These are phyloP conservation scores for Ilex paraguariensis DNA, from an alignment of 305 asterid species.

Conservation along the genomic window DNA sequence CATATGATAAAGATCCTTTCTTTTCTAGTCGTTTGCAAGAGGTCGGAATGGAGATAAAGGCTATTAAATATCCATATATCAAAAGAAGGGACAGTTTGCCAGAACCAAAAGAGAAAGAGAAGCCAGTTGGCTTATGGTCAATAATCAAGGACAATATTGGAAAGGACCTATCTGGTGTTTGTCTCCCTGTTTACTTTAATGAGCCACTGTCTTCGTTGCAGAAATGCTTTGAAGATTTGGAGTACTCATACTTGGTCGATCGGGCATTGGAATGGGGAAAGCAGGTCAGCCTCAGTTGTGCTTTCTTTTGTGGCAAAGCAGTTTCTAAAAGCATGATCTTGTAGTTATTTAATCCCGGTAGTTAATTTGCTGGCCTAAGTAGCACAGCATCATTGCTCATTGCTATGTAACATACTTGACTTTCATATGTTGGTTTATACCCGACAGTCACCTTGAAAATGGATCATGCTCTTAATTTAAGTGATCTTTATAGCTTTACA, in stretches of 20 bases:
- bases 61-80: constrained; percentile 59
- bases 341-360: constrained; percentile 5
- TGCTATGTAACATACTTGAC: no score
- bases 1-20: constrained; percentile 52
- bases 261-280: constrained; percentile 90
- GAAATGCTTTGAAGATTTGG: constrained; percentile 98
- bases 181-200: constrained; percentile 97
- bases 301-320: constrained; percentile 12
- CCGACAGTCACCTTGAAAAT: no score
- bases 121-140: constrained; percentile 94
- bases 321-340: constrained; percentile 17
- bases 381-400: constrained; percentile 5
- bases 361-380: constrained; percentile 12
- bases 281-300: constrained; percentile 47
- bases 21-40: constrained; percentile 51
- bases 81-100: constrained; percentile 81
- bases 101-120: constrained; percentile 94
- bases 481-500: no score
- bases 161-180: constrained; percentile 96
- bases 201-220: constrained; percentile 97
- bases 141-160: constrained; percentile 97
- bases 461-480: no score
- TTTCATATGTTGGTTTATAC: no score
- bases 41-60: constrained; percentile 46
- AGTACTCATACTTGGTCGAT: constrained; percentile 89